These are phyloP conservation scores for Cucurbita ficifolia DNA, from an alignment of 306 rosid species.

Conservation along the genomic window DNA sequence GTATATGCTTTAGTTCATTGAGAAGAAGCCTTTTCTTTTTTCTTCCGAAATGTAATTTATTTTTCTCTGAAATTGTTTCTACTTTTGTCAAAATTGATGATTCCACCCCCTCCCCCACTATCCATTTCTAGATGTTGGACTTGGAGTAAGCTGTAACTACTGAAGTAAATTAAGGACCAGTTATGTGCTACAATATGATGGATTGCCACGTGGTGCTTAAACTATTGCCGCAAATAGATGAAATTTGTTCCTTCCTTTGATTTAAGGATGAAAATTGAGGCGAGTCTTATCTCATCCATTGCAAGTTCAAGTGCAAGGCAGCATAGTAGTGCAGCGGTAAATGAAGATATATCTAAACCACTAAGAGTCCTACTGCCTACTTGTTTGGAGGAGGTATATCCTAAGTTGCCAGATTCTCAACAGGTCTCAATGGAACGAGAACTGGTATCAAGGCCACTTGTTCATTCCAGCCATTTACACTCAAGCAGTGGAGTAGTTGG, in stretches of 20 bases:
- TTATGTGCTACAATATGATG: constrained; percentile 7
- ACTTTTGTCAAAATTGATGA: neutral
- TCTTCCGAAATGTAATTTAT: neutral
- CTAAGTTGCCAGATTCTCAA: constrained; percentile 56
- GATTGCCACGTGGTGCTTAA: constrained; percentile 1
- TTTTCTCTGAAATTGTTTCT: neutral
- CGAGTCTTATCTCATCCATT: constrained; percentile 48
- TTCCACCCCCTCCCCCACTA: neutral
- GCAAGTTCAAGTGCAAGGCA: constrained; percentile 51
- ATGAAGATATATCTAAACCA: constrained; percentile 49
- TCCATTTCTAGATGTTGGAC: neutral
- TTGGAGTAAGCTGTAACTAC: neutral
- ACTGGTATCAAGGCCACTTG: constrained; percentile 31
- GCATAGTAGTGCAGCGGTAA: constrained; percentile 44
- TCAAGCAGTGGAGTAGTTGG: constrained; percentile 65
- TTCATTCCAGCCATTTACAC: constrained; percentile 34
- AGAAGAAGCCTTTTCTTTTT: neutral
- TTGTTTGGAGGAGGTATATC: constrained; percentile 48
- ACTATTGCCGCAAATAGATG: constrained; percentile 9
- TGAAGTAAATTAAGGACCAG: neutral
- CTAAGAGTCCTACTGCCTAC: constrained; percentile 45
- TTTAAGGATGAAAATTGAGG: constrained; percentile 60
- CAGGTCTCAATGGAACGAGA: constrained; percentile 44
- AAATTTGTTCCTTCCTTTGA: constrained; percentile 14
- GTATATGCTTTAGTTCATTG: neutral